Conservation (phyloP, 2,329 filamentous ascomycete genomes). For the Hymenoscyphus albidus region DNA sequence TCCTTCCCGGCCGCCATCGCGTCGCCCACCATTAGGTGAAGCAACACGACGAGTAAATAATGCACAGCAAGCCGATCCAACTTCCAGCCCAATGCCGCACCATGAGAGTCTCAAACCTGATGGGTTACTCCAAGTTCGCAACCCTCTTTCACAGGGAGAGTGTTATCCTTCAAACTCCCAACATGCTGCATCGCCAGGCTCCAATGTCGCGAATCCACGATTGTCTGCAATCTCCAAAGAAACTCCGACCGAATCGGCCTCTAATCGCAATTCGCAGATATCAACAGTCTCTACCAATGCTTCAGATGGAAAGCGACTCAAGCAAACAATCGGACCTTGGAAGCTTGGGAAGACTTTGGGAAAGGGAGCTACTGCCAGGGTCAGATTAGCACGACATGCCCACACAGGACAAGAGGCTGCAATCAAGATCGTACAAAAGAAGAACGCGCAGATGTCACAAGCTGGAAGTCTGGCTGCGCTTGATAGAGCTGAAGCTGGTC, state of each 20-base stretch:
- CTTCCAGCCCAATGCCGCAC: slow-evolving; percentile 19
- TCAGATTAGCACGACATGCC: slow-evolving; percentile 78
- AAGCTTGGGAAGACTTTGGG: slow-evolving; percentile 85
- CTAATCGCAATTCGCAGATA: slow-evolving; percentile 40
- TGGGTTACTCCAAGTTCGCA: slow-evolving; percentile 21
- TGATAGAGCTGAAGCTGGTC: slow-evolving; percentile 64
- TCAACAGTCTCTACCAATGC: slow-evolving; percentile 38
- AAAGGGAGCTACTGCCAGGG: slow-evolving; percentile 82
- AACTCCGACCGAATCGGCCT: slow-evolving; percentile 24
- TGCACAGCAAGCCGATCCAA: slow-evolving; percentile 16
- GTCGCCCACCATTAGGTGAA: slow-evolving; percentile 34
- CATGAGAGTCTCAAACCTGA: slow-evolving; percentile 28
- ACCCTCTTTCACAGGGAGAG: slow-evolving; percentile 12
- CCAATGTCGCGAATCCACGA: slow-evolving; percentile 33
- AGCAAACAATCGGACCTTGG: slow-evolving; percentile 90
- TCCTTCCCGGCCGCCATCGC: slow-evolving; percentile 27
- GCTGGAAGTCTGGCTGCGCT: slow-evolving; percentile 82
- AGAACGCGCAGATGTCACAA: slow-evolving; percentile 72
- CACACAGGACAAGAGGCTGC: slow-evolving; percentile 78
- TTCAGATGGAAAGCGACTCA: slow-evolving; percentile 37
- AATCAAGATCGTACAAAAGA: slow-evolving; percentile 92
- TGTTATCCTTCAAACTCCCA: slow-evolving; percentile 14
- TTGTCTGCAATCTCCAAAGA: slow-evolving; percentile 36
- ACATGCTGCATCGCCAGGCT: slow-evolving; percentile 29
- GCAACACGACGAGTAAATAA: slow-evolving; percentile 34